Evolutionary conservation across 768 basidiomycete species (phyloP).

Genomic region (Pulveroboletus sp.): DNA sequence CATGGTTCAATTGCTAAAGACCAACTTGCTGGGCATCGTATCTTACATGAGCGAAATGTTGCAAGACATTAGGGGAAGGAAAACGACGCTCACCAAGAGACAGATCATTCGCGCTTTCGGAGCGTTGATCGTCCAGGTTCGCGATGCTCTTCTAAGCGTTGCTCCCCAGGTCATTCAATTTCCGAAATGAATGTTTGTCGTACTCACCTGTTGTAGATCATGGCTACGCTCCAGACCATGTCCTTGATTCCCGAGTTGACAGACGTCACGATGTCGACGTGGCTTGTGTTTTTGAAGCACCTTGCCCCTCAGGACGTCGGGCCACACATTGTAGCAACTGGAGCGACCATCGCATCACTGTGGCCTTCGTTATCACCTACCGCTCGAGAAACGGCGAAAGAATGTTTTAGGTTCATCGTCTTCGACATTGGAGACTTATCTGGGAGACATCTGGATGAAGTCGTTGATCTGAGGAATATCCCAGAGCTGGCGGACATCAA

Average conservation of each 20-base stretch:
- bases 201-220: constrained; percentile 56
- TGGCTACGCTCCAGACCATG: constrained; percentile 93
- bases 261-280: constrained; percentile 74
- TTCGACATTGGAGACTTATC: constrained; percentile 57
- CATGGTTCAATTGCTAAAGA: constrained; percentile 62
- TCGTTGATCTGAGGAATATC: constrained; percentile 76
- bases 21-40: constrained; percentile 81
- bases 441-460: constrained; percentile 60
- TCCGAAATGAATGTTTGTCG: background rate
- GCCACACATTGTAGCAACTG: constrained; percentile 82
- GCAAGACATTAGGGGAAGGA: constrained; percentile 81
- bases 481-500: constrained; percentile 55
- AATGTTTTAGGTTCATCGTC: constrained; percentile 69
- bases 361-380: constrained; percentile 65
- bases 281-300: constrained; percentile 73
- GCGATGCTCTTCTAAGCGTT: constrained; percentile 66
- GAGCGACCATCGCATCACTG: constrained; percentile 74
- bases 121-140: constrained; percentile 66
- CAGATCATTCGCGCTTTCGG: constrained; percentile 81
- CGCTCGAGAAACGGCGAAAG: constrained; percentile 52
- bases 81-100: constrained; percentile 62
- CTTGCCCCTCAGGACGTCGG: constrained; percentile 70
- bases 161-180: constrained; percentile 74
- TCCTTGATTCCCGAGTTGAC: constrained; percentile 73
- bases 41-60: constrained; percentile 82